Evolutionary conservation across 2,329 filamentous ascomycete species (phyloP), one percentile per base, ranked within the genome.

Genomic region (Leptosphaerulina australis): DNA sequence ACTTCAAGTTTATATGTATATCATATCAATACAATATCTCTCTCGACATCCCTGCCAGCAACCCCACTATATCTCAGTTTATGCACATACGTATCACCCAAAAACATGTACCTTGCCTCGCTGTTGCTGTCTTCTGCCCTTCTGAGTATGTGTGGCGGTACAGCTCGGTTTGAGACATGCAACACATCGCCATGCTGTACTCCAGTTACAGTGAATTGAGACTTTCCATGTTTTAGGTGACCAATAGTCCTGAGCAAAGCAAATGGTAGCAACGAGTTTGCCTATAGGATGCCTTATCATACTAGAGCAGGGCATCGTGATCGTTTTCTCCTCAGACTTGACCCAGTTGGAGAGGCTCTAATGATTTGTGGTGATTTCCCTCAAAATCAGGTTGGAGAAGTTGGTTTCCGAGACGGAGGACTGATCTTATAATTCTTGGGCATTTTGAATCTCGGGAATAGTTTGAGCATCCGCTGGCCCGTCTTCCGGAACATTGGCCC

Each of bases 81-180:
- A 39, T 46, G 25, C 5, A 54, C 38, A 47, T 54, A 50, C 2
- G 39, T 52, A 21, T 52, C 46, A 4, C 47, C 45, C 5, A 56
- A 36, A 7, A 58, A 41, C 11, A 18, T 29, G 34, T 44, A 55
- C n/a, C 43, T 18, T 4, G 20, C 14, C 10, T 33, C 18, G 0
- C 12, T 20, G 9, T 37, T 26, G 5, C 20, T 17, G 14, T 18
- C 28, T 0, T 24, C 15, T 5, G 33, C 41, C 5, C 25, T 17
- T 3, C 48, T 44, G 2, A 50, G 18, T 4, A 53, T 34, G 17
- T 47, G 26, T 1, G 44, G 25, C 3, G 34, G 18, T 3, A 44
- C 35, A 2, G 45, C 22, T 11, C 34, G 30, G 26, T 56, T 53
- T 18, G 50, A 45, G 0, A 50, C 50, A 25, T 38, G 44, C 4